Conservation (phyloP, 2,329 filamentous ascomycete species). For the Myriangium duriaei region DNA sequence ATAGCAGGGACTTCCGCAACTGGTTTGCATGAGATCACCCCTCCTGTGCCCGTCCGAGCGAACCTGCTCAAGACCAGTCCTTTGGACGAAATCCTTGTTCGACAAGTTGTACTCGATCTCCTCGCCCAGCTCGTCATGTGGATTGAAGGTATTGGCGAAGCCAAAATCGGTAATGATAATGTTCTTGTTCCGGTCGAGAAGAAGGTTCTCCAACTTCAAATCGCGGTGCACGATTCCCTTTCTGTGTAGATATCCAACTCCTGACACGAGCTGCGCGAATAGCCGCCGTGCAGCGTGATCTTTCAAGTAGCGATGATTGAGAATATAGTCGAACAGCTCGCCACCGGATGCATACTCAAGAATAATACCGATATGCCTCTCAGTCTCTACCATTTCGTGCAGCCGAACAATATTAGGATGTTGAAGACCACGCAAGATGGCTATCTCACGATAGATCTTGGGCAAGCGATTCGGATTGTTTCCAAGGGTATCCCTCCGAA, state of each 20-base stretch:
- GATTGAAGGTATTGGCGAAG: slow-evolving; percentile 94
- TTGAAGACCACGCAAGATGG: slow-evolving; percentile 73
- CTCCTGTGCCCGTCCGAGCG: slow-evolving; percentile 56
- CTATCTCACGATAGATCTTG: slow-evolving; percentile 95
- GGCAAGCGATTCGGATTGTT: slow-evolving; percentile 78
- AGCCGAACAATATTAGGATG: slow-evolving; percentile 95
- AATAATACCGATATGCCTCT: slow-evolving; percentile 94
- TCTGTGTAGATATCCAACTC: slow-evolving; percentile 94
- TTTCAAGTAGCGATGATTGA: slow-evolving; percentile 93
- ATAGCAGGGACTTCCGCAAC: slow-evolving; percentile 95
- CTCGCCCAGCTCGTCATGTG: slow-evolving; percentile 72
- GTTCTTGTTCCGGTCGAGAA: slow-evolving; percentile 91
- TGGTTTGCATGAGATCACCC: slow-evolving; percentile 97
- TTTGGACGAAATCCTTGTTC: slow-evolving; percentile 80
- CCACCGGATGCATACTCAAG: slow-evolving; percentile 96
- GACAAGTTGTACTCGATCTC: slow-evolving; percentile 80
- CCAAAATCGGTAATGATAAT: slow-evolving; percentile 99
- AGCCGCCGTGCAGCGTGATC: slow-evolving; percentile 80
- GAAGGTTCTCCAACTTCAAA: slow-evolving; percentile 87
- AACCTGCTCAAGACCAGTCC: slow-evolving; percentile 69
- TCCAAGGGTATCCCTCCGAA: slow-evolving; percentile 80
- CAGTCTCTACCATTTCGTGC: slow-evolving; percentile 97
- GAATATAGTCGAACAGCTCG: slow-evolving; percentile 94
- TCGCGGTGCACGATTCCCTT: slow-evolving; percentile 98
- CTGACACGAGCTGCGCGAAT: slow-evolving; percentile 91